These are phyloP conservation scores for Dactylellina cionopaga DNA, from an alignment of 2,329 filamentous ascomycete genomes.

Conservation along the genomic window DNA sequence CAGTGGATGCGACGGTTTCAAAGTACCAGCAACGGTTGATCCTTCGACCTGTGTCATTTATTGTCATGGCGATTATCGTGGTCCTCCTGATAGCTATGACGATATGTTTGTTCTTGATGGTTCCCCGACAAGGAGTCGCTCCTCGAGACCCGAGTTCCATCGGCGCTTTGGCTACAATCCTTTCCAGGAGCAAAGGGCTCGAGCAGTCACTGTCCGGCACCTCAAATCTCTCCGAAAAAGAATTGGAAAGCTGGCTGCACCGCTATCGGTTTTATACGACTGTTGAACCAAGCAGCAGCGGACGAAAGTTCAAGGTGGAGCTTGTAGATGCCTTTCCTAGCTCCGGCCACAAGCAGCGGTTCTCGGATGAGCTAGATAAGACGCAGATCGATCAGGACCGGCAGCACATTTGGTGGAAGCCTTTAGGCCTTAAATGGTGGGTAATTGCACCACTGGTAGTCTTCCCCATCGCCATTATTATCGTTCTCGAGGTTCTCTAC, in stretches of 20 bases:
- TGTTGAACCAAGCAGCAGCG: slow-evolving; percentile 9
- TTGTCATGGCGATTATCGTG: slow-evolving; percentile 48
- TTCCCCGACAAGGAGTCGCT: slow-evolving; percentile 34
- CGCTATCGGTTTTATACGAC: slow-evolving; percentile 38
- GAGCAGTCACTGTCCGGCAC: slow-evolving; percentile 46
- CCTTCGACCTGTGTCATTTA: slow-evolving; percentile 44
- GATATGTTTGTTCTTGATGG: slow-evolving; percentile 12
- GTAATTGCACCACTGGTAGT: slow-evolving; percentile 34
- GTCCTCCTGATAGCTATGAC: slow-evolving; percentile 33
- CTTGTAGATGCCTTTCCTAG: slow-evolving; percentile 14
- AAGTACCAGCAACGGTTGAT: slow-evolving; percentile 43
- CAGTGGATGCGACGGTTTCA: slow-evolving; percentile 15
- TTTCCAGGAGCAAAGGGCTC: slow-evolving; percentile 28
- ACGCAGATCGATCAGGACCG: background rate
- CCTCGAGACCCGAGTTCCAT: slow-evolving; percentile 46
- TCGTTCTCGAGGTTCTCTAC: slow-evolving; percentile 40
- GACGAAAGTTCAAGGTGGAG: slow-evolving; percentile 44
- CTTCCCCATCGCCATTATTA: slow-evolving; percentile 42
- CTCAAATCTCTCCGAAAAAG: slow-evolving; percentile 34
- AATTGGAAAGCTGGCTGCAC: slow-evolving; percentile 37
- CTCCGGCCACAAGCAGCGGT: slow-evolving; percentile 2
- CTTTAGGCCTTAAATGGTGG: slow-evolving; percentile 49
- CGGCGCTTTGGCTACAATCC: slow-evolving; percentile 49
- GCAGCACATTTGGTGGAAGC: slow-evolving; percentile 40
- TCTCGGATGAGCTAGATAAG: slow-evolving; percentile 14